Conservation (phyloP, 2,329 filamentous ascomycete genomes). For the Colletotrichum acutatum region DNA sequence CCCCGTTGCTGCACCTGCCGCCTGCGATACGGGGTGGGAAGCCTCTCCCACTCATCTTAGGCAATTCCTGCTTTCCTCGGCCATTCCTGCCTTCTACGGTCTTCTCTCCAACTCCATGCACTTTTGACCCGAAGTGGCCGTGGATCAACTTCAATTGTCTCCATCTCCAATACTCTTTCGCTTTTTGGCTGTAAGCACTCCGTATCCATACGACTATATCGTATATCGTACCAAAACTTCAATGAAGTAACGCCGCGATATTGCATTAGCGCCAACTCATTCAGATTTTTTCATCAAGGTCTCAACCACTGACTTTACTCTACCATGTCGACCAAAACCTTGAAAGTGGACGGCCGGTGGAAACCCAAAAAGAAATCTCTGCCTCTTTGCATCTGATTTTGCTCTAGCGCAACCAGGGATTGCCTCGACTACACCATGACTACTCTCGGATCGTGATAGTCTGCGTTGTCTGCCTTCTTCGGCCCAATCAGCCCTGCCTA, state of each 20-base stretch:
- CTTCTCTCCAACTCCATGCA: constrained; percentile 13
- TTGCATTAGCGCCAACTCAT: background rate
- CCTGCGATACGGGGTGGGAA: constrained; percentile 11
- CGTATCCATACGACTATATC: background rate
- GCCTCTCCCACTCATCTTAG: constrained; percentile 3
- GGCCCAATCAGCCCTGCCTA: background rate
- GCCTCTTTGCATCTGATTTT: background rate
- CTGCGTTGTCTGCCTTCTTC: background rate
- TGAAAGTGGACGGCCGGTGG: constrained; percentile 6
- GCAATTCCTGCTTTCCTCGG: constrained; percentile 28
- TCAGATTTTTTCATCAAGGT: background rate
- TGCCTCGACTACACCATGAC: background rate
- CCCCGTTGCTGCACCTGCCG: background rate
- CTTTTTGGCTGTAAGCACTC: background rate
- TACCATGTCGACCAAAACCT: background rate
- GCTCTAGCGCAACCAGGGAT: constrained; percentile 13
- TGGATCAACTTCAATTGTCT: background rate
- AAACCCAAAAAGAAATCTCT: constrained; percentile 25
- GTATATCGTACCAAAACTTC: background rate
- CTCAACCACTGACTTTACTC: background rate
- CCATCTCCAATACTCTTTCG: background rate
- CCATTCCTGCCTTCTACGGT: constrained; percentile 21
- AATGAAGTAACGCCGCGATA: background rate
- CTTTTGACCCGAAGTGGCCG: constrained; percentile 5
- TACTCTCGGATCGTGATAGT: background rate